A percentile compares a stretch with the other conserved stretches of the same genome.
These are phyloP conservation scores for Polytrichum formosum DNA, from an alignment of 225 moss, liverwort and hornwort genomes.

Conservation along the genomic window DNA sequence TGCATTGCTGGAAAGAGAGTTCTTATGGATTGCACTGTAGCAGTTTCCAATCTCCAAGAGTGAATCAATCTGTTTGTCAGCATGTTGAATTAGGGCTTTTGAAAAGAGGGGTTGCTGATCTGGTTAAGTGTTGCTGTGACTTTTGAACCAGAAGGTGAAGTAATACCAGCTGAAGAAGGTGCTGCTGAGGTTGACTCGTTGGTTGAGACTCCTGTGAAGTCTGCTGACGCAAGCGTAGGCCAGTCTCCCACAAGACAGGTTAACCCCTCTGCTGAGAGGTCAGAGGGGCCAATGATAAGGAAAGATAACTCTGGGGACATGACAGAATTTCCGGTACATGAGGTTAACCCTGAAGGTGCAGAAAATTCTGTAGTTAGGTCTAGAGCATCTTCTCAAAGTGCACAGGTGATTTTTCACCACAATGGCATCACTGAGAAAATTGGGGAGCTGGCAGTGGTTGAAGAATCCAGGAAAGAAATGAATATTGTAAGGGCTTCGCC, in stretches of 20 bases:
- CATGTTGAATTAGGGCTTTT: background rate
- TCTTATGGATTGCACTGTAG: constrained; percentile 7
- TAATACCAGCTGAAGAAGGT: constrained; percentile 18
- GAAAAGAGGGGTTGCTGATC: background rate
- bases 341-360: constrained; percentile 9
- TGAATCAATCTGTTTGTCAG: constrained; percentile 10
- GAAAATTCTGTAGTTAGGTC: constrained; percentile 20
- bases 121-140: background rate
- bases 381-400: constrained; percentile 7
- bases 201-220: background rate
- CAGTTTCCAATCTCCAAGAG: background rate
- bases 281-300: constrained; percentile 8
- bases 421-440: constrained; percentile 10
- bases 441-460: constrained; percentile 23
- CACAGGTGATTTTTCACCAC: constrained; percentile 7
- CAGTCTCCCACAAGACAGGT: constrained; percentile 15
- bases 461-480: constrained; percentile 21
- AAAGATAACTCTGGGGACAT: constrained; percentile 11
- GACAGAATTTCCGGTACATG: constrained; percentile 15
- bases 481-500: constrained; percentile 29
- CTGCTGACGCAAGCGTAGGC: constrained; percentile 5
- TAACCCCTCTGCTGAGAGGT: constrained; percentile 14
- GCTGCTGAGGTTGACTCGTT: background rate
- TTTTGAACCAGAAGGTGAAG: constrained; percentile 23
- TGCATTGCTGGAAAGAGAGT: constrained; percentile 7